Evolutionary conservation across 78 protist species (phyloP), one percentile per base, ranked within the genome.

Genomic region (Planoprotostelium fungivorum): DNA sequence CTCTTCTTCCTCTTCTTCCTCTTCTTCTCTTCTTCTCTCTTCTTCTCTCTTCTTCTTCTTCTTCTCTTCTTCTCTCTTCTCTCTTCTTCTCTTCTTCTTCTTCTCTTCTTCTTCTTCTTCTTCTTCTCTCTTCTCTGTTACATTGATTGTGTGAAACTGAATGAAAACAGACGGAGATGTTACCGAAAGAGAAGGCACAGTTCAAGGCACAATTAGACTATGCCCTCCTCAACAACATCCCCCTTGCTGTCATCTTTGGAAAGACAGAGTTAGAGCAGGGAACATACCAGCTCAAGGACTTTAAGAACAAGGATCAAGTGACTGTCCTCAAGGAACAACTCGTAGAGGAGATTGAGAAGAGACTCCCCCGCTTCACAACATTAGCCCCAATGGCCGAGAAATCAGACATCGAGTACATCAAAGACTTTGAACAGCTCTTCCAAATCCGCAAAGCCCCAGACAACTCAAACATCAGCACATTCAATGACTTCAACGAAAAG

Each of bases 221-320:
- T 23, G 94, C 97, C 29, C 86, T 73, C 29, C 51, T 85, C 37
- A 29, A 83, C 36, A n/a, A 35, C 25, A 90, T 94, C 34, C 97
- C 97, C 25, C 34, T 93, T 28, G 38, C 85, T 29, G 88, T 95
- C 39, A 38, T 95, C n/a, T n/a, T 95, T 1, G 98, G 97, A 38
- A 86, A 88, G 9, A 89, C 36, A n/a, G 98, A 97, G 89, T 29
- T 96, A n/a, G 86, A 90, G 87, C 34, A 89, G 5, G 91, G 92
- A 38, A 28, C 36, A 1, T 92, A 95, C 88, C 89, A 84, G 37
- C 36, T 95, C 34, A 92, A 95, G 37, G 93, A 90, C 84, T 38
- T 95, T 63, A 34, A n/a, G 35, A 88, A 91, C 29, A 63, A 38
- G 39, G 37, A 36, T 37, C 93, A 95, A 34, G 35, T 38, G 35